Evolutionary conservation across 192 early-diverging fungal species (phyloP), one percentile per base, ranked within the genome.

Genomic region (Gigaspora rosea): DNA sequence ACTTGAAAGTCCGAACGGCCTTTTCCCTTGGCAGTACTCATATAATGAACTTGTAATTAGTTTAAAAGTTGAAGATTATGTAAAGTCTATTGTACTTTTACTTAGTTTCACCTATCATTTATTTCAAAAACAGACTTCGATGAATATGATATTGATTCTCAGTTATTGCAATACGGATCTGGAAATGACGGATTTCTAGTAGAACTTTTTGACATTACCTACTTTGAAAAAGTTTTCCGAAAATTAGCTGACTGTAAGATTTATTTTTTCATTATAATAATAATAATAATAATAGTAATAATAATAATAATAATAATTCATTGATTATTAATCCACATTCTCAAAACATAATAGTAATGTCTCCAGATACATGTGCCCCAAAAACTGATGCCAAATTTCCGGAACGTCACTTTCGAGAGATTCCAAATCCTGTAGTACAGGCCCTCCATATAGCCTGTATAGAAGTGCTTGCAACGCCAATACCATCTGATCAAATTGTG

Each of bases 391-490:
- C 86, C 2, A 76, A 78, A 52, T 58, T 87, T 50, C 88, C 88
- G 5, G 80, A 92, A 66, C 83, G 86, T 32, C 88, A 89, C 66
- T 90, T 91, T 61, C 79, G 88, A 12, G 86, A 87, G 68, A 89
- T 92, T 49, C 84, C 76, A 8, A 91, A 89, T 72, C 90, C 91
- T 0, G 86, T 90, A 15, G 86, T 91, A 9, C 85, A 81, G 49
- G 86, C 83, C 10, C 78, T 91, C 1, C 84, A 81, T 62, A 80
- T 86, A 54, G 87, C 89, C 0, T 79, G 84, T 20, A 74, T 88
- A 15, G 86, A 89, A 71, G 72, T 85, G 1, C 69, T 87, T 33
- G 76, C 85, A 16, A 80, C 84, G 6, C 85, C 87, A 1, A 65
- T 87, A 18, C 47, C 71, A 2, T 80, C 84, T 36, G 79, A 81